Conservation (phyloP, 108 stramenopile species). For the Conticribra weissflogii region DNA sequence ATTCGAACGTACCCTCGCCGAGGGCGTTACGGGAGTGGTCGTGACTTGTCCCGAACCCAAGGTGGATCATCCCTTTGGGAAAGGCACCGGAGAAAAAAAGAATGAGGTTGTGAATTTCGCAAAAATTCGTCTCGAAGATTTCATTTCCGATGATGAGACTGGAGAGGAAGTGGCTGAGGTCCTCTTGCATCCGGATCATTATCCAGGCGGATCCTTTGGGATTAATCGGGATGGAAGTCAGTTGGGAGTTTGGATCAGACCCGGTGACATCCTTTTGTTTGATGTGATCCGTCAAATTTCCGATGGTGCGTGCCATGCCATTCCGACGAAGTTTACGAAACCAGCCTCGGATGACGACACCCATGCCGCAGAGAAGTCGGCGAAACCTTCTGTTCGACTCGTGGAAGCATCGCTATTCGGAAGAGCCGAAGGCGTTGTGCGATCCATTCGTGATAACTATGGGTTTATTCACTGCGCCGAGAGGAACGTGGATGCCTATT, state of each 20-base stretch:
- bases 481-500: conserved; percentile 74
- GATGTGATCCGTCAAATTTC: conserved; percentile 65
- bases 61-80: conserved; percentile 14
- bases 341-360: too few species aligned
- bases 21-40: conserved; percentile 73
- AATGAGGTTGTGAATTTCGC: conserved; percentile 39
- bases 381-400: conserved; percentile 47
- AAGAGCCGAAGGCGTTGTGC: conserved; percentile 72
- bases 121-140: conserved; percentile 47
- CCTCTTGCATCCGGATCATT: conserved; percentile 51
- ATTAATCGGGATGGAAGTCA: conserved; percentile 38
- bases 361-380: conserved; percentile 18
- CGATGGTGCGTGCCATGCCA: conserved; percentile 64
- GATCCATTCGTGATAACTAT: conserved; percentile 63
- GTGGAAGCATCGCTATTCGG: conserved; percentile 51
- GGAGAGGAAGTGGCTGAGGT: conserved; percentile 51
- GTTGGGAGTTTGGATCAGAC: conserved; percentile 65
- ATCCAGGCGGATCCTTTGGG: conserved; percentile 70
- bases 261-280: conserved; percentile 73
- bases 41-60: conserved; percentile 54
- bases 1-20: conserved; percentile 63
- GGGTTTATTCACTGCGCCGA: conserved; percentile 85
- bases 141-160: conserved; percentile 30
- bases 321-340: conserved; percentile 57
- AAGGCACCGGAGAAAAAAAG: conserved; percentile 20